phyloP scores from a whole-genome alignment of 768 basidiomycete species.

The Agaricus blazei region DNA sequence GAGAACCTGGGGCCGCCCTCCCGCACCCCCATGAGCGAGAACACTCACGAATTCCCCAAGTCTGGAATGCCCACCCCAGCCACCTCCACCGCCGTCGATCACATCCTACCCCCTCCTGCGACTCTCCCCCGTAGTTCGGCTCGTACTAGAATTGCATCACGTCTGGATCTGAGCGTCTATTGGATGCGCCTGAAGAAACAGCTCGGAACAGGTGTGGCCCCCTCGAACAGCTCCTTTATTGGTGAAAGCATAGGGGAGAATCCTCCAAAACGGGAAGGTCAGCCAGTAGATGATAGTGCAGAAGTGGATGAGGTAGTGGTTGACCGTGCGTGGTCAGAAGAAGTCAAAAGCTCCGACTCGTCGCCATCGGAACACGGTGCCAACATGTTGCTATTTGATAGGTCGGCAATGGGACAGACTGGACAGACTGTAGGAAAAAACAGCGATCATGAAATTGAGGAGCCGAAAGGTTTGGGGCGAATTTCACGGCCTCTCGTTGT shows the following conservation, averaged over 20 bases:
- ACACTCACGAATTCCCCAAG: constrained; percentile 8
- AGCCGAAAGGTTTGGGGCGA: constrained; percentile 21
- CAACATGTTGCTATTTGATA: constrained; percentile 14
- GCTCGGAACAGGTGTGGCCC: constrained; percentile 50
- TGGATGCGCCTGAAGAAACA: constrained; percentile 48
- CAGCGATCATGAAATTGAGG: constrained; percentile 27
- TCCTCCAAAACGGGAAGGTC: constrained; percentile 21
- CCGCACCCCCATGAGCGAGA: constrained; percentile 12
- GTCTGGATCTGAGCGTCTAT: constrained; percentile 37
- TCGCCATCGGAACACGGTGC: constrained; percentile 47
- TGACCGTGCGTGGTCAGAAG: constrained; percentile 64
- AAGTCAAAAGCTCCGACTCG: constrained; percentile 43
- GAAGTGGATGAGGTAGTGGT: constrained; percentile 72
- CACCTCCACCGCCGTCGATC: constrained; percentile 22
- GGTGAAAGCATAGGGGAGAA: constrained; percentile 44
- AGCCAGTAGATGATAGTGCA: constrained; percentile 23
- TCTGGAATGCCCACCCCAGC: constrained; percentile 14
- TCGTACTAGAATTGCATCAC: constrained; percentile 25
- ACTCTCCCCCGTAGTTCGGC: constrained; percentile 21
- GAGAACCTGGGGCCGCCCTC: constrained; percentile 9
- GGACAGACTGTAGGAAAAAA: constrained; percentile 14
- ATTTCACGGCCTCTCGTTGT: constrained; percentile 32
- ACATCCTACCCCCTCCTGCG: constrained; percentile 38
- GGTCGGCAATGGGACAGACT: background rate
- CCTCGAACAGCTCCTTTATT: constrained; percentile 47